Base-by-base conservation (phyloP, 805 yeast species). In the Yarrowia yakushimensis region DNA sequence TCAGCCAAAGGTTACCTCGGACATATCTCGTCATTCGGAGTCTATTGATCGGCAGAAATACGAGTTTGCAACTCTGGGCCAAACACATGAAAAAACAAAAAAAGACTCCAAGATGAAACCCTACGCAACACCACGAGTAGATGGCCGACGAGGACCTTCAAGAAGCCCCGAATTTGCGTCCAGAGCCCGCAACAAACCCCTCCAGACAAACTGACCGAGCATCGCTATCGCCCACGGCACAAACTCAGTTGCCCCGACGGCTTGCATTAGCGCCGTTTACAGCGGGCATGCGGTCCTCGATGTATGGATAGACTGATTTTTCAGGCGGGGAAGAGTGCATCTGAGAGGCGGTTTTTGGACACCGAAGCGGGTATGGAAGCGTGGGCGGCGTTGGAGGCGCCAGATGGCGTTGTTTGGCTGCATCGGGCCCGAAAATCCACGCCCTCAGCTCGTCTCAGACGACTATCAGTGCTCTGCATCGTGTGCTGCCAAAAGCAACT, bases 211-310 rank as follows among this genome's bases (percentile, higher is more conserved):
- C n/a, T n/a, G n/a, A n/a, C 23, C 42, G 42, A 37, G 18, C 20
- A 10, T 27, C n/a, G n/a, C n/a, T 45, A 30, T 45, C 52, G 25
- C 15, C 52, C 36, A 45, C 52, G 52, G 52, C 52, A 30, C 52
- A 30, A 45, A 45, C 52, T 45, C 36, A 28, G 36, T 45, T 45
- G 52, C 36, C 50, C 50, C 34, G 27, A 36, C 18, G 36, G 4
- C 27, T 45, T 45, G 52, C 52, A 45, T 45, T 45, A 45, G 52
- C 52, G 52, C 52, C 52, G 52, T 45, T 45, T 45, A 9, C 52
- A 45, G 52, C 52, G 52, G 52, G 52, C 52, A 45, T 45, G 52
- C 52, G 62, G 55, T 57, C 34, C 55, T 57, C 54, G 52, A 57
- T 28, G 62, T 57, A 28, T 33, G 50, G 23, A 45, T 34, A 28